A percentile compares a stretch with the other conserved stretches of the same genome.
Conservation (phyloP, 441 rosid species). For the Populus hybrid region DNA sequence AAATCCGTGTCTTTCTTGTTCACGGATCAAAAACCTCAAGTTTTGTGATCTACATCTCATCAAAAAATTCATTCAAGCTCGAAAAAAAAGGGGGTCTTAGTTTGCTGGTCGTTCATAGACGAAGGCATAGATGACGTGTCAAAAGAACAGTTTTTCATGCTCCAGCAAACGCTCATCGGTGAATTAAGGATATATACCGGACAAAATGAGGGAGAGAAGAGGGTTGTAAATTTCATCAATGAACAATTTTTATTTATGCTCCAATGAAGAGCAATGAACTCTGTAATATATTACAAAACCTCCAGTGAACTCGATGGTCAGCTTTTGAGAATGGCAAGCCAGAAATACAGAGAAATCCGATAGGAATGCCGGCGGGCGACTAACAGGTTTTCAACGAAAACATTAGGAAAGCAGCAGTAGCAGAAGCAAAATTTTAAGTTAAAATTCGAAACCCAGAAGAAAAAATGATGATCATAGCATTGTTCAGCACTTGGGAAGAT, state of each 20-base stretch:
- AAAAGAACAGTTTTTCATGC: no score
- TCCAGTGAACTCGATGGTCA: background rate
- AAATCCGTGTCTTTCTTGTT: no score
- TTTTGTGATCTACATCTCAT: no score
- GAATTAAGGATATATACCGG: background rate
- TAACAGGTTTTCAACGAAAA: background rate
- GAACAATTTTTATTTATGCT: background rate
- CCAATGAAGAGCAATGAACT: background rate
- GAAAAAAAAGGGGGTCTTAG: no score
- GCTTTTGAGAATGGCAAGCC: background rate
- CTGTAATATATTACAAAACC: background rate
- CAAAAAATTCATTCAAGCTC: no score
- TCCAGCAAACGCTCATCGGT: no score
- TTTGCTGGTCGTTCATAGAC: no score
- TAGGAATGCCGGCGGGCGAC: background rate
- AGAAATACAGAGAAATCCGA: background rate
- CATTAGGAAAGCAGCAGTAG: background rate
- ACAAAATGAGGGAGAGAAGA: background rate
- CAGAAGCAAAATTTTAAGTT: background rate
- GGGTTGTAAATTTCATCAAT: background rate
- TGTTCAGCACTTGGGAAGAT: conserved; percentile 73
- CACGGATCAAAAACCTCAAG: no score
- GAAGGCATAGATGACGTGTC: no score
- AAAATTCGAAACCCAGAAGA: background rate
- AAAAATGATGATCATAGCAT: background rate